A percentile compares a stretch with the other conserved stretches of the same genome.
These are phyloP conservation scores for Coemansia sp. DNA, from an alignment of 192 early-diverging fungal species.

Conservation along the genomic window DNA sequence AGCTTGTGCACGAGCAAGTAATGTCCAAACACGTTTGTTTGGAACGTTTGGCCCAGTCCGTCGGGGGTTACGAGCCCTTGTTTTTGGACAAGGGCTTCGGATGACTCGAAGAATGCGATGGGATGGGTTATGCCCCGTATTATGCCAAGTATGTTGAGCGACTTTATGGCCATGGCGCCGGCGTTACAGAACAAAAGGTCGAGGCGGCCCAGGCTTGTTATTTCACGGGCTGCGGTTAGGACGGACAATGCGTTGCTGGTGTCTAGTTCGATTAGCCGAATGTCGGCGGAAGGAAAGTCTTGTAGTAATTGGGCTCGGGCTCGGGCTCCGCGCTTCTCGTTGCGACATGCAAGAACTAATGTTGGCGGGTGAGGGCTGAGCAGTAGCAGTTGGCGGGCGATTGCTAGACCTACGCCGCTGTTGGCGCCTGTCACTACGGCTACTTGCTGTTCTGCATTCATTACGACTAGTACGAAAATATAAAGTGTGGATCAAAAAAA, in stretches of 20 bases:
- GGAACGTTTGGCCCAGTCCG: conserved; percentile 47
- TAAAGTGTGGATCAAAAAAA: too few species aligned
- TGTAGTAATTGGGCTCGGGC: conserved; percentile 23
- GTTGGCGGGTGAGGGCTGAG: neutral
- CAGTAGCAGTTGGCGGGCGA: conserved; percentile 19
- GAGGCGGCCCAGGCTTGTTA: conserved; percentile 9
- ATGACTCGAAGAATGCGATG: conserved; percentile 40
- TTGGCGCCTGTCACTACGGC: conserved; percentile 42
- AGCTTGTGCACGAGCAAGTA: conserved; percentile 43
- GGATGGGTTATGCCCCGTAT: conserved; percentile 34
- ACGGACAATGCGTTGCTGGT: conserved; percentile 48
- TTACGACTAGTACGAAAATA: too few species aligned
- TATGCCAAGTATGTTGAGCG: conserved; percentile 16
- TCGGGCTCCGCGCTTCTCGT: conserved; percentile 8
- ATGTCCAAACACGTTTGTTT: conserved; percentile 55
- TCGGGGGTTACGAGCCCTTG: conserved; percentile 30
- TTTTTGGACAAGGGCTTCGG: conserved; percentile 38
- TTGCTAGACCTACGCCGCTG: conserved; percentile 44
- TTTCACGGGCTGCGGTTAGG: conserved; percentile 10
- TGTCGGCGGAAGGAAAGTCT: neutral
- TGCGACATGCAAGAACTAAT: conserved; percentile 51
- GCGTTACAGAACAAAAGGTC: conserved; percentile 53
- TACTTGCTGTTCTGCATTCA: neutral
- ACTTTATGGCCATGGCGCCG: conserved; percentile 45
- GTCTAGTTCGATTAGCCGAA: conserved; percentile 37